Percentiles rank a stretch among this genome's conserved stretches.
phyloP scores from a whole-genome alignment of 441 rosid species.

The Dalechampia spathulata region DNA sequence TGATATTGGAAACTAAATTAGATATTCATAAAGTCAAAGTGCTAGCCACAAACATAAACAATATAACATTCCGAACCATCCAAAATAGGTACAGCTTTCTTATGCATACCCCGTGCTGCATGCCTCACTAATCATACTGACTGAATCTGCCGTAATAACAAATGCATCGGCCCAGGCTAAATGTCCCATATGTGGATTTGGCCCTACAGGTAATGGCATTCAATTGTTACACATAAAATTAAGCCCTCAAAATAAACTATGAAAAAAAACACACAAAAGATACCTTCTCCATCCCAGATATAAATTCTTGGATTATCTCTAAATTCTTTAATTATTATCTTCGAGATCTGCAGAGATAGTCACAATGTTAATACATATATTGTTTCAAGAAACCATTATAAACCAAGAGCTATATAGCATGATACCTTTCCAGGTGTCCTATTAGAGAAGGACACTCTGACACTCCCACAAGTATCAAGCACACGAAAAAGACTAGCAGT shows the following conservation, averaged over 20 bases:
- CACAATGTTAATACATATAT: background rate
- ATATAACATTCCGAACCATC: background rate
- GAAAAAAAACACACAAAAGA: background rate
- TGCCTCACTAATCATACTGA: conserved; percentile 89
- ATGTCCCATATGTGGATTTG: conserved; percentile 84
- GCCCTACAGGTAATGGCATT: conserved; percentile 36
- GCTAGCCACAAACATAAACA: background rate
- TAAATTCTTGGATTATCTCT: conserved; percentile 62
- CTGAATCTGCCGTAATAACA: conserved; percentile 88
- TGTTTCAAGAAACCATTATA: background rate
- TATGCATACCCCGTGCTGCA: conserved; percentile 86
- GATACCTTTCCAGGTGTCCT: conserved; percentile 75
- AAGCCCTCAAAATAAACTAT: background rate
- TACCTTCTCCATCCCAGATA: conserved; percentile 92
- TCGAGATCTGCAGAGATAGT: conserved; percentile 41
- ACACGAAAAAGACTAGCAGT: conserved; percentile 41
- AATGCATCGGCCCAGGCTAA: conserved; percentile 98
- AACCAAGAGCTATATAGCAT: conserved; percentile 1
- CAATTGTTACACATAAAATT: conserved; percentile 13
- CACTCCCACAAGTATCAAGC: conserved; percentile 66
- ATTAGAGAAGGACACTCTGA: conserved; percentile 74
- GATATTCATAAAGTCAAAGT: background rate
- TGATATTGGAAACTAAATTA: background rate
- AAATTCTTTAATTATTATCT: conserved; percentile 48
- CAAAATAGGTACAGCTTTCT: background rate